Percentiles rank a stretch among this genome's conserved stretches.
phyloP scores from a whole-genome alignment of 2,329 filamentous ascomycete species.

The Calonectria pseudoturangicola region DNA sequence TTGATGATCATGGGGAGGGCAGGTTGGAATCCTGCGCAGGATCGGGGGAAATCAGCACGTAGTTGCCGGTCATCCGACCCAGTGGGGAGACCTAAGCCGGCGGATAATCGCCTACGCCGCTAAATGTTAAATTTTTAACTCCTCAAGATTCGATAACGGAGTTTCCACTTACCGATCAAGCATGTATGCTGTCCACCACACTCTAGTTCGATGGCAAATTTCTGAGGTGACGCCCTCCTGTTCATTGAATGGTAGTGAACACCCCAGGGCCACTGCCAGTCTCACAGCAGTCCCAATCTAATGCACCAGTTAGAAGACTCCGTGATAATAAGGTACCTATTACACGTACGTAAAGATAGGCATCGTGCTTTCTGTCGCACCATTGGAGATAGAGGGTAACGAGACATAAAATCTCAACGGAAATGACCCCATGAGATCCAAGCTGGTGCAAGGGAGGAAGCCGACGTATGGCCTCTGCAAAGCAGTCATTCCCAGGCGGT shows the following conservation, averaged over 20 bases:
- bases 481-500: constrained; percentile 51
- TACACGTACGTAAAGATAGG: constrained; percentile 53
- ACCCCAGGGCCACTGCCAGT: constrained; percentile 53
- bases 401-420: constrained; percentile 54
- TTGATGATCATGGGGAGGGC: constrained; percentile 54
- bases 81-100: constrained; percentile 52
- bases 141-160: no score
- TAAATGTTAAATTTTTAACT: not conserved
- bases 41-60: constrained; percentile 51
- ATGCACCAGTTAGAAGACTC: not conserved
- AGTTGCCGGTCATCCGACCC: constrained; percentile 55
- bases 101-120: constrained; percentile 50
- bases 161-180: constrained; percentile 50
- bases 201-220: constrained; percentile 50
- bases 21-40: constrained; percentile 51
- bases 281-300: constrained; percentile 54
- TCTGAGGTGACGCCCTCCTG: constrained; percentile 54
- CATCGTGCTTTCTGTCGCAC: constrained; percentile 55
- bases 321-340: not conserved
- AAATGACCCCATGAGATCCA: constrained; percentile 51
- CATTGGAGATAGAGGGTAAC: constrained; percentile 54
- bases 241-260: constrained; percentile 50
- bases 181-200: constrained; percentile 58
- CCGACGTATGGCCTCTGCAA: constrained; percentile 52
- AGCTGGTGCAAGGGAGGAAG: constrained; percentile 53